Conservation (phyloP, 805 yeast genomes). For the Wickerhamomyces pijperi region DNA sequence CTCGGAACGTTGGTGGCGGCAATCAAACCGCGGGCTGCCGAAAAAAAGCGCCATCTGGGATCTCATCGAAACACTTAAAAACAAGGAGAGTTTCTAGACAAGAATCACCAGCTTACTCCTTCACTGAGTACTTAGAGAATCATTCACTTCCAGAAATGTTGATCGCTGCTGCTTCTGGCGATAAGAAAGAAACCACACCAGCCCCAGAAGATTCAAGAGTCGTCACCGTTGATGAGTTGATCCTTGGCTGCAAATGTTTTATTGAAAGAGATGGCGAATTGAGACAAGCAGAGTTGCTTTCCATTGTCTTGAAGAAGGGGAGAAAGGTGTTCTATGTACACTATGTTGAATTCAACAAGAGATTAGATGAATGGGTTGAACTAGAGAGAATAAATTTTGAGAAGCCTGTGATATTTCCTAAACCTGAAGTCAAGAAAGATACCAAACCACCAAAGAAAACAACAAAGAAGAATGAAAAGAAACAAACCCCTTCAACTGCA, state of each 20-base stretch:
- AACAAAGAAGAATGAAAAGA: slow-evolving; percentile 23
- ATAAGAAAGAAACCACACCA: not conserved
- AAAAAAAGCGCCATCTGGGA: too few species aligned
- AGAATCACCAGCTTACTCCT: too few species aligned
- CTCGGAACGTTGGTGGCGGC: too few species aligned
- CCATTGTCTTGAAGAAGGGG: slow-evolving; percentile 64
- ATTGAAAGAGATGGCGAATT: slow-evolving; percentile 73
- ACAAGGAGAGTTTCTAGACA: too few species aligned
- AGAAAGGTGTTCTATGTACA: slow-evolving; percentile 83
- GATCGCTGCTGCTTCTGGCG: too few species aligned
- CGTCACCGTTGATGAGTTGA: slow-evolving; percentile 34
- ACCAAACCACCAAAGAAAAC: slow-evolving; percentile 4
- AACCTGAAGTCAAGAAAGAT: slow-evolving; percentile 29
- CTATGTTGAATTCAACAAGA: slow-evolving; percentile 87
- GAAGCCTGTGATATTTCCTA: slow-evolving; percentile 65
- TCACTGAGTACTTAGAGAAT: too few species aligned
- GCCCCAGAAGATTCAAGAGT: slow-evolving; percentile 15
- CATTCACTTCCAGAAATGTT: too few species aligned
- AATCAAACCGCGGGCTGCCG: too few species aligned
- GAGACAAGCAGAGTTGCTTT: slow-evolving; percentile 77
- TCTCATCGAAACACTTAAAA: too few species aligned
- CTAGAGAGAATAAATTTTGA: slow-evolving; percentile 59
- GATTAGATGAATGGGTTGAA: slow-evolving; percentile 92
- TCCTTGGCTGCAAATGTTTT: slow-evolving; percentile 72
- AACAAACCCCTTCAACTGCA: not conserved